phyloP scores from a whole-genome alignment of 1,284 basidiomycete genomes.

The Melampsora allii-populina region DNA sequence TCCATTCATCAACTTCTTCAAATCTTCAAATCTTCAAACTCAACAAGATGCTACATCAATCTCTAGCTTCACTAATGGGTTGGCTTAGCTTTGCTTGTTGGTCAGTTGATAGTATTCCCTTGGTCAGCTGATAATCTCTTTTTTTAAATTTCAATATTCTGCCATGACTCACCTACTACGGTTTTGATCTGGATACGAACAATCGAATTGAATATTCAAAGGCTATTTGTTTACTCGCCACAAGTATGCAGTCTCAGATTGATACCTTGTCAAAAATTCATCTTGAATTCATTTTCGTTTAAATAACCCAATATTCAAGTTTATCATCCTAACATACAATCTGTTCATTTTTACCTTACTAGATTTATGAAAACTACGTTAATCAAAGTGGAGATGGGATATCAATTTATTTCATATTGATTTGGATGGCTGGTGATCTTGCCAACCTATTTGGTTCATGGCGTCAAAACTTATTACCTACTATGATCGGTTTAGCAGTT shows the following conservation, averaged over 20 bases:
- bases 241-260: constrained; percentile 1
- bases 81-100: constrained; percentile 39
- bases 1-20: neutral
- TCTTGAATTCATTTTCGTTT: neutral
- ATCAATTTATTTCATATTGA: constrained; percentile 15
- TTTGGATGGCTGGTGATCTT: constrained; percentile 39
- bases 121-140: neutral
- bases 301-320: neutral
- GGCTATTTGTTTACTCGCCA: neutral
- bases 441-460: constrained; percentile 26
- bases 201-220: constrained; percentile 3
- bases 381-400: constrained; percentile 33
- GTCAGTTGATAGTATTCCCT: constrained; percentile 14
- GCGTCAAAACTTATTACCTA: constrained; percentile 31
- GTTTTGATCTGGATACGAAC: constrained; percentile 18
- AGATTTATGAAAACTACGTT: constrained; percentile 40
- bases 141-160: neutral
- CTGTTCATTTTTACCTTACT: neutral
- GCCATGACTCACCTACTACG: neutral
- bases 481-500: constrained; percentile 28
- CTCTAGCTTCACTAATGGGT: constrained; percentile 29
- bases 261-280: neutral
- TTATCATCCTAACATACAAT: neutral
- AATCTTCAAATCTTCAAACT: neutral
- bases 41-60: neutral